Conservation (phyloP, 306 rosid species). For the Senna tora region DNA sequence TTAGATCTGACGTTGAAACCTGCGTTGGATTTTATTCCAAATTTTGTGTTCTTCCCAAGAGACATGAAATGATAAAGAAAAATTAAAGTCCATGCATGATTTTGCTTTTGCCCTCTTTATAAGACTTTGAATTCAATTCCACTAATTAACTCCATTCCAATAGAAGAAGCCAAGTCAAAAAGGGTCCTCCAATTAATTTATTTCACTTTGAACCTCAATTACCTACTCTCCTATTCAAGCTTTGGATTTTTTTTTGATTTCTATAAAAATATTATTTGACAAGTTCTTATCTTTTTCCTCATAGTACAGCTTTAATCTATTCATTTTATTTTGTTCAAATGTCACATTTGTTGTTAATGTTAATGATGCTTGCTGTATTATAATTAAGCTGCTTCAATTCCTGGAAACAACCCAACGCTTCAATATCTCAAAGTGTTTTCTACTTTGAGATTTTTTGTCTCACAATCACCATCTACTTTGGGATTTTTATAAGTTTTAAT, state of each 20-base stretch:
- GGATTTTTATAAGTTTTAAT: neutral
- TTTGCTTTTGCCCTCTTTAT: neutral
- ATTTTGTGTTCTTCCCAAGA: neutral
- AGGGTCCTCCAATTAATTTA: constrained; percentile 4
- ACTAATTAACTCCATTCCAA: neutral
- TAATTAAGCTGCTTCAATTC: constrained; percentile 1
- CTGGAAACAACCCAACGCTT: neutral
- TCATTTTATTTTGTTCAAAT: no score
- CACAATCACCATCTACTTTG: neutral
- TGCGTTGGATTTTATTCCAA: neutral
- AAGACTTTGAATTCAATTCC: constrained; percentile 7
- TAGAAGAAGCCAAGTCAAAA: constrained; percentile 21
- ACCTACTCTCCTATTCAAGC: neutral
- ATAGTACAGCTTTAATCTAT: neutral
- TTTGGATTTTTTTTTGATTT: neutral
- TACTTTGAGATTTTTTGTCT: neutral
- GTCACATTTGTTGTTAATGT: neutral
- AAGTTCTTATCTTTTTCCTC: neutral
- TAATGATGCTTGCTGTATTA: no score
- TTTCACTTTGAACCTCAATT: neutral
- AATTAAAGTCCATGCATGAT: neutral
- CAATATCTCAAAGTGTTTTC: neutral
- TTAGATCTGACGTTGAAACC: constrained; percentile 5
- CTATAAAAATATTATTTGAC: no score
- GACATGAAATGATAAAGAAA: neutral